These are phyloP conservation scores for Taphrina deformans DNA, from an alignment of 1,139 yeast species.

Conservation along the genomic window DNA sequence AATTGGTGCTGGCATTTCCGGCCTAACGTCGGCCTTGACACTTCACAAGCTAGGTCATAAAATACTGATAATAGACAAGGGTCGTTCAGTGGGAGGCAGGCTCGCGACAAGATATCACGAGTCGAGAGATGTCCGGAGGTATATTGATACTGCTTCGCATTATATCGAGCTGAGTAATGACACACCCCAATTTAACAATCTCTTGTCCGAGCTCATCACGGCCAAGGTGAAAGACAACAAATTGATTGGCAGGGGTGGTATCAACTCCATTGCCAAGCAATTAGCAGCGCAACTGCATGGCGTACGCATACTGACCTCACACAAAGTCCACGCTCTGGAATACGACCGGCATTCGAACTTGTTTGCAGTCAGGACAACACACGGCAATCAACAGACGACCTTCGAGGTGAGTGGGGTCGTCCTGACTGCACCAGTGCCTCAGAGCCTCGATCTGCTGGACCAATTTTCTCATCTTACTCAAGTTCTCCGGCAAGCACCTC, in stretches of 20 bases:
- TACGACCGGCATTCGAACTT: not conserved
- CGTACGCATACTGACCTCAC: not conserved
- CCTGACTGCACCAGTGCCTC: conserved; percentile 22
- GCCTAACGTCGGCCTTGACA: conserved; percentile 19
- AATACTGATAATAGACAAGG: conserved; percentile 17
- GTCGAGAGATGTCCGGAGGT: not conserved
- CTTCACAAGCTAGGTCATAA: conserved; percentile 15
- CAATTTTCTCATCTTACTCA: not conserved
- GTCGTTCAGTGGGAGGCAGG: conserved; percentile 25
- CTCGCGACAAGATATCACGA: conserved; percentile 22
- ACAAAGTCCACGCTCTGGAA: not conserved
- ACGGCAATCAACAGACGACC: not conserved
- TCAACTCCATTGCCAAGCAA: conserved; percentile 16
- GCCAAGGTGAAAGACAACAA: not conserved
- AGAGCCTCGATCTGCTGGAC: not conserved
- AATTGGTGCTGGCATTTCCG: conserved; percentile 30
- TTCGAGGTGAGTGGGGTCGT: conserved; percentile 4
- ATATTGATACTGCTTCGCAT: conserved; percentile 22
- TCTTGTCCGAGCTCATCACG: not conserved
- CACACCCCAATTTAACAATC: conserved; percentile 5
- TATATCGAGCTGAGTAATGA: conserved; percentile 2
- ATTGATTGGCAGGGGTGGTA: conserved; percentile 2
- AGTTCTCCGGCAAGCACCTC: not conserved
- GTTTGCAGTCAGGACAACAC: not conserved
- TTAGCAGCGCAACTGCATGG: not conserved